Evolutionary conservation across 1,284 basidiomycete genomes (phyloP), one percentile per base, ranked within the genome.

Genomic region (Pyrrhoderma noxium): DNA sequence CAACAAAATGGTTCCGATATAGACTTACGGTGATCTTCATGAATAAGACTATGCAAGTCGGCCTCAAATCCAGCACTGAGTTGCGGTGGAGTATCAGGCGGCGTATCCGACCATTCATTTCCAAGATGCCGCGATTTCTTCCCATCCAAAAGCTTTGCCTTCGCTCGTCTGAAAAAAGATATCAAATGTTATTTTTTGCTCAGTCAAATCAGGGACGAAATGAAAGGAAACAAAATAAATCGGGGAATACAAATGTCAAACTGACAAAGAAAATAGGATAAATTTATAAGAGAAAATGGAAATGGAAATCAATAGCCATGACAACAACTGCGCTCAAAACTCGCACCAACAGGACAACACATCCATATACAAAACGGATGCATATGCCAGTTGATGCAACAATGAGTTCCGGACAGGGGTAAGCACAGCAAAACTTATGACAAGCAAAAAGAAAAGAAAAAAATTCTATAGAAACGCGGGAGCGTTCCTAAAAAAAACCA

Each of bases 121-220:
- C 63, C 64, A 44, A 60, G 64, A 34, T 68, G 62, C 55, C 65
- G 64, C 19, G 63, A 60, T 57, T 74, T 76, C 63, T 82, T 83
- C 11, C 72, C 75, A 46, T 82, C 79, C 56, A 79, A 76, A 13
- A 83, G 65, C 62, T 87, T 89, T 1, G 84, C 85, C 62, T 90
- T 90, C 40, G 88, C 86, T 7, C 88, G 82, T 56, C 86, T 89
- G 49, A n/a, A 57, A 22, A 14, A n/a, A 21, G n/a, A 5, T 31
- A 5, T 5, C 27, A 31, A 11, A 31, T 31, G 27, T 5, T 31
- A 31, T 31, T 31, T n/a, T 31, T 31, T 31, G 27, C 27, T 5
- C 5, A 11, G 27, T 31, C 27, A 31, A 31, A 31, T 31, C 27
- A 31, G 27, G 27, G 27, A 5, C 27, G 11, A 31, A 31, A 31